Evolutionary conservation across 2,329 filamentous ascomycete species (phyloP).

Genomic region (Arthrobotrys iridis): DNA sequence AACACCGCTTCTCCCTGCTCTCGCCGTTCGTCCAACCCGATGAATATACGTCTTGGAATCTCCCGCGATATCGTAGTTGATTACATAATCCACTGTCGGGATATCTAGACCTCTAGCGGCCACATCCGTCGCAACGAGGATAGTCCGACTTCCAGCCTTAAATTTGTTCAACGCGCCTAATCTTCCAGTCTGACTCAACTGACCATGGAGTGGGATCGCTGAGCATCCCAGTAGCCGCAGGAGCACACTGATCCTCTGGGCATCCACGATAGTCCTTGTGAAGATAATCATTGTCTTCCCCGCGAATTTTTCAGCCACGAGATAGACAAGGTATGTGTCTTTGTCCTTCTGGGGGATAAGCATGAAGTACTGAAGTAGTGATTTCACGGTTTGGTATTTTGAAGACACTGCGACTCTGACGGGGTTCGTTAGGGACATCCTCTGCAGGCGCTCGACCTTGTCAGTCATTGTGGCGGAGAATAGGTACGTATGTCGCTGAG

Average conservation of each 20-base stretch:
- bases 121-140: constrained; percentile 93
- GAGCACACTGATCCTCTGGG: constrained; percentile 83
- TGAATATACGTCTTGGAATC: constrained; percentile 97
- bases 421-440: constrained; percentile 86
- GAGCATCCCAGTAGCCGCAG: constrained; percentile 85
- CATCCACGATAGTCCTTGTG: constrained; percentile 89
- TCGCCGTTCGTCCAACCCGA: constrained; percentile 91
- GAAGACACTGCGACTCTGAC: constrained; percentile 82
- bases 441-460: constrained; percentile 91
- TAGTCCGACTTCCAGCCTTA: constrained; percentile 78
- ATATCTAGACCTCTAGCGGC: constrained; percentile 92
- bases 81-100: constrained; percentile 84
- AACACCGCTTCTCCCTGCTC: constrained; percentile 86
- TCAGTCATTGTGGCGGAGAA: constrained; percentile 95
- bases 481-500: constrained; percentile 81
- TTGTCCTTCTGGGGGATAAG: constrained; percentile 89
- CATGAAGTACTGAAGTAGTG: constrained; percentile 83
- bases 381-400: constrained; percentile 91
- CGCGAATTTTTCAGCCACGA: constrained; percentile 80
- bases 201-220: constrained; percentile 91
- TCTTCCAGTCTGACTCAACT: constrained; percentile 86
- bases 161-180: constrained; percentile 92
- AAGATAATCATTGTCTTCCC: constrained; percentile 92
- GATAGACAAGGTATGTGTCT: constrained; percentile 85
- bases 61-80: constrained; percentile 85